A percentile compares a stretch with the other conserved stretches of the same genome.
Evolutionary conservation across 768 basidiomycete species (phyloP).

Genomic region (Tricholoma bakamatsutake): DNA sequence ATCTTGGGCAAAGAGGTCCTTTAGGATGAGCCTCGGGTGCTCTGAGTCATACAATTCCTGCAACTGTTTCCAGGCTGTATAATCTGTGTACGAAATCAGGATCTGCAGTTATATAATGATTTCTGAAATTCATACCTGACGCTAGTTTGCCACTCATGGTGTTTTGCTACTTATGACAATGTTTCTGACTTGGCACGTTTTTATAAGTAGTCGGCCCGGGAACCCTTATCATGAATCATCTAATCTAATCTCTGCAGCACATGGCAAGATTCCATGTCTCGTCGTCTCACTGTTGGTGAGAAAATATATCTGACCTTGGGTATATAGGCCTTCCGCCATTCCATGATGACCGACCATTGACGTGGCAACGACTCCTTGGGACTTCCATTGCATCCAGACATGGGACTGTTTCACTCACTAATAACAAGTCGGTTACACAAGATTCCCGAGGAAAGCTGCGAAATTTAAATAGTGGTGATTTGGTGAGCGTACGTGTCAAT

Average conservation of each 20-base stretch:
- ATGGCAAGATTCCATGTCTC: no score
- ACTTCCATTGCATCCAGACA: no score
- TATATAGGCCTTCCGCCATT: no score
- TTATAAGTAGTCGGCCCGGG: background rate
- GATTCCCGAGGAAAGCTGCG: no score
- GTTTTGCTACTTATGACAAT: background rate
- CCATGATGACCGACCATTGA: no score
- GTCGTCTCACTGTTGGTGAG: no score
- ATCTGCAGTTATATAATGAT: background rate
- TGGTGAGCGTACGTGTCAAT: no score
- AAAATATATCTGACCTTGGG: no score
- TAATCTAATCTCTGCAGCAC: constrained; percentile 1
- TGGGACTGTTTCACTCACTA: no score
- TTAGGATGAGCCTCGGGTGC: constrained; percentile 70
- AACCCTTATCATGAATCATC: background rate
- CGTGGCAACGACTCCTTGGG: no score
- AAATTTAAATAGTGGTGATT: no score
- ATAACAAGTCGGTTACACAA: no score
- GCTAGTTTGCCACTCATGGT: constrained; percentile 62
- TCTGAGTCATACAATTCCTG: constrained; percentile 76
- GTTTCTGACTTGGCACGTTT: background rate
- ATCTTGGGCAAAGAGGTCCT: constrained; percentile 89
- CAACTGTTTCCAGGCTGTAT: constrained; percentile 87
- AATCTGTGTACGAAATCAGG: constrained; percentile 46
- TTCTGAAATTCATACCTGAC: constrained; percentile 34